A percentile compares a stretch with the other conserved stretches of the same genome.
These are phyloP conservation scores for Geranomyces variabilis DNA, from an alignment of 192 early-diverging fungal genomes.

Conservation along the genomic window DNA sequence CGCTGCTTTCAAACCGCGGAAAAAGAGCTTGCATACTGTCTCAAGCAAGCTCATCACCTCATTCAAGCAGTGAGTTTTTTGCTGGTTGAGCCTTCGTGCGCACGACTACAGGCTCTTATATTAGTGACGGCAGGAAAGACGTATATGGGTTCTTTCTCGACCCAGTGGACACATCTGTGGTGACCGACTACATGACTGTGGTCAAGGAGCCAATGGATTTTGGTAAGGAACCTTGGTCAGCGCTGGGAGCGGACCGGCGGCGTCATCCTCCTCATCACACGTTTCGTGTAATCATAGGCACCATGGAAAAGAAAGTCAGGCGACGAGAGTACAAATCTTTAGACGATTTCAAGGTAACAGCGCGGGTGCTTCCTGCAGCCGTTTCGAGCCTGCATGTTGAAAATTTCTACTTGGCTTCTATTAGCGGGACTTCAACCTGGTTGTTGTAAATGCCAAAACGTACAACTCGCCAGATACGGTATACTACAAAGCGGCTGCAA, in stretches of 20 bases:
- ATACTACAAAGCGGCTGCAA: constrained; percentile 82
- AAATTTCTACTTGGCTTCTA: not conserved
- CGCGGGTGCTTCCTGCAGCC: not conserved
- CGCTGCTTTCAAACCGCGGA: constrained; percentile 49
- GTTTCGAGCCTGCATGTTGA: not conserved
- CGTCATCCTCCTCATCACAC: too few relatives aligned
- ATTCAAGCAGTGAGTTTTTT: constrained; percentile 62
- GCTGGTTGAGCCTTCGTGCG: not conserved
- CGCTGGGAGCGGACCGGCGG: too few relatives aligned
- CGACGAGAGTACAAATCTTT: constrained; percentile 64
- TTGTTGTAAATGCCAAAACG: constrained; percentile 77
- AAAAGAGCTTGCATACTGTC: constrained; percentile 64
- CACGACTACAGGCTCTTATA: not conserved
- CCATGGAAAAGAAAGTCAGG: constrained; percentile 79
- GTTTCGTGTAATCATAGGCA: constrained; percentile 37
- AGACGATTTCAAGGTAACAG: constrained; percentile 61
- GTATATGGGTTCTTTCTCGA: constrained; percentile 84
- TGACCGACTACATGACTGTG: constrained; percentile 79
- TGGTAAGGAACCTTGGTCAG: constrained; percentile 40
- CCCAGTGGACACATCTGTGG: constrained; percentile 76
- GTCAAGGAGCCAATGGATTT: constrained; percentile 91
- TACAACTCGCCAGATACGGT: constrained; percentile 84
- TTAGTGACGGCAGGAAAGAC: constrained; percentile 59
- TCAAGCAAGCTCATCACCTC: constrained; percentile 65
- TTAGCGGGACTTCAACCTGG: constrained; percentile 72